Base-by-base conservation (phyloP, 2,329 filamentous ascomycete species). In the Colletotrichum abscissum region DNA sequence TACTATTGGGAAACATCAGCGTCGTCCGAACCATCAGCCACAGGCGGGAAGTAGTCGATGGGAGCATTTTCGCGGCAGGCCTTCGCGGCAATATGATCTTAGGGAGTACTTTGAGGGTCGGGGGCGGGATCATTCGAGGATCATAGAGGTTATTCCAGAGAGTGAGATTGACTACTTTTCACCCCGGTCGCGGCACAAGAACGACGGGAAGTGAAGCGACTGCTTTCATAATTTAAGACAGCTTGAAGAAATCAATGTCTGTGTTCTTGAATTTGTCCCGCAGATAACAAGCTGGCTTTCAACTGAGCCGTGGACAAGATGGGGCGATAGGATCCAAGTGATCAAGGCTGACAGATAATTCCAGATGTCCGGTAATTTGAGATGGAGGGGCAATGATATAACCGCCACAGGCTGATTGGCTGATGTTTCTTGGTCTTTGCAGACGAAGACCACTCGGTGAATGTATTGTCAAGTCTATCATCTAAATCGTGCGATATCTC, bases 121-220 rank as follows among this genome's bases (percentile, higher is more conserved):
- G 58, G 71, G 67, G 1, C 26, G 49, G 2, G 67, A 68, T 3
- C 71, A 57, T 19, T 46, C 52, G 8, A 66, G 67, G 57, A 52
- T 73, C 3, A 42, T 73, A 11, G 71, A 73, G 22, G 67, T 73
- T 4, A 73, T 71, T 16, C 62, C 71, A 22, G 67, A 35, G 19
- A 70, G 67, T 5, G 71, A 71, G 12, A 26, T 73, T 57, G 67
- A 57, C 19, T 42, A 73, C 5, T 66, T 35, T 28, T 22, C 35
- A 16, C 24, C 33, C 0, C 60, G 38, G 7, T 26, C 28, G 6
- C n/a, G 52, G 28, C 55, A 62, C 12, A 49, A 49, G 11, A 22
- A 8, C 12, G 56, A 52, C 6, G 56, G 42, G 5, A 52, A 63
- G 1, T 65, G 28, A 65, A n/a, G 42, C 7, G 9, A 46, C 8